Evolutionary conservation across 1,139 yeast species (phyloP).

Genomic region (Torulaspora globosa): DNA sequence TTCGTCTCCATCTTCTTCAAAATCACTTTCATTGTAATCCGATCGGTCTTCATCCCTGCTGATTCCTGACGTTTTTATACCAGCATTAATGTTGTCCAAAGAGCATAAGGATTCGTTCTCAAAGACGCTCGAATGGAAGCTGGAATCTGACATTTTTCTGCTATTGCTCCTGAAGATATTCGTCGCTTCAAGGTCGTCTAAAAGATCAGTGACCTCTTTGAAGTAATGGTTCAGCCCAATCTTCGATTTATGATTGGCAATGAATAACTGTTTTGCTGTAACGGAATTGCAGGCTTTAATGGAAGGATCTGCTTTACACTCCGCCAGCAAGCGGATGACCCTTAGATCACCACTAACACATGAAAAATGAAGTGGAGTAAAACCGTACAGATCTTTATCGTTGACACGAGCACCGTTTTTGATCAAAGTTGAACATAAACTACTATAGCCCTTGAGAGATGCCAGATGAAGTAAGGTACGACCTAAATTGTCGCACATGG

Average conservation of each 20-base stretch:
- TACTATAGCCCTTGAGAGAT: conserved; percentile 63
- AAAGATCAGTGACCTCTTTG: conserved; percentile 19
- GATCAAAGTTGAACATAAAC: conserved; percentile 59
- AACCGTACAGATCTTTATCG: conserved; percentile 46
- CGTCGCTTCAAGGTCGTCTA: conserved; percentile 15
- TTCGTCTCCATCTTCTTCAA: conserved; percentile 37
- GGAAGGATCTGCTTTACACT: conserved; percentile 60
- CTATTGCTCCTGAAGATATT: conserved; percentile 12
- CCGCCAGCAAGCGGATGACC: conserved; percentile 19
- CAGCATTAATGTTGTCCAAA: conserved; percentile 22
- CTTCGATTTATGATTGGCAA: conserved; percentile 38
- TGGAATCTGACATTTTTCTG: conserved; percentile 28
- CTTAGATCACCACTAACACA: conserved; percentile 66
- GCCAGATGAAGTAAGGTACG: conserved; percentile 87
- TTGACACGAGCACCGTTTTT: conserved; percentile 59
- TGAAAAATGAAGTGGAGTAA: conserved; percentile 84
- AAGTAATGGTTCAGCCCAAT: conserved; percentile 18
- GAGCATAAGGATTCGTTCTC: conserved; percentile 40
- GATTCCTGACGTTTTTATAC: conserved; percentile 31
- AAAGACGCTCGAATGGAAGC: conserved; percentile 61
- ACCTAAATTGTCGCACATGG: conserved; percentile 73
- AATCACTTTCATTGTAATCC: conserved; percentile 29
- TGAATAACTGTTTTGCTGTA: conserved; percentile 45
- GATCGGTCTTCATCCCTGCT: conserved; percentile 28
- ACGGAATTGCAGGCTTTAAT: conserved; percentile 54